Evolutionary conservation across 164 flowering plant genomes (phyloP).

Genomic region (Kalanchoe fedtschenkoi): DNA sequence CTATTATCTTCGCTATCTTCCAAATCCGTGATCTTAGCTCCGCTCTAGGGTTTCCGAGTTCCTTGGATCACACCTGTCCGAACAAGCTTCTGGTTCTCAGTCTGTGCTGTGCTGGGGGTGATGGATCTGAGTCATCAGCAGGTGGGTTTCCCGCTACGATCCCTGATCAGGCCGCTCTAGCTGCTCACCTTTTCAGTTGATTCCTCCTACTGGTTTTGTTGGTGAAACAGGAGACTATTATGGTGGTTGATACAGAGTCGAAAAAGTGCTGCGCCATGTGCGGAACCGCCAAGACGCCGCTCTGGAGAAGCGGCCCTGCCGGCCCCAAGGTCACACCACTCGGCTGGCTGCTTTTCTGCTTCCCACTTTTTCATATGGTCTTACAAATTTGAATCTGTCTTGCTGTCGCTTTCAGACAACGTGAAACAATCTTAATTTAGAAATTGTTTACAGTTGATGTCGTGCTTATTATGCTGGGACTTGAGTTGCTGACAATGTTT

Average conservation of each 20-base stretch:
- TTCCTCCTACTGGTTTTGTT: not conserved
- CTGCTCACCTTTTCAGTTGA: not conserved
- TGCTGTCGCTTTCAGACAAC: constrained; percentile 3
- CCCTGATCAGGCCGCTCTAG: not conserved
- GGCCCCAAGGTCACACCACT: constrained; percentile 36
- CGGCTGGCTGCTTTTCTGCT: not conserved
- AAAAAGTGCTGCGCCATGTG: constrained; percentile 28
- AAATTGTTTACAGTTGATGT: too few species aligned
- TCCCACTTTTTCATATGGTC: not conserved
- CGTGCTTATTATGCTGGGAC: too few species aligned
- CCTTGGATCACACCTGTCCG: too few species aligned
- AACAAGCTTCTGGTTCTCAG: too few species aligned
- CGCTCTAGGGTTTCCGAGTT: too few species aligned
- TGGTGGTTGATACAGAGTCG: constrained; percentile 5
- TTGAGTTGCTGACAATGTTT: not conserved
- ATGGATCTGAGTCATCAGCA: not conserved
- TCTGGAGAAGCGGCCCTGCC: constrained; percentile 43
- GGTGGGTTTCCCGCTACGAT: not conserved
- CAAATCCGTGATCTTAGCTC: too few species aligned
- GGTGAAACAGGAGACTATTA: not conserved
- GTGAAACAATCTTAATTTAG: too few species aligned
- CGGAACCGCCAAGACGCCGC: constrained; percentile 33
- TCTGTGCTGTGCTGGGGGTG: too few species aligned
- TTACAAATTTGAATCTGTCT: not conserved
- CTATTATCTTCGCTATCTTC: too few species aligned